Evolutionary conservation across 2,329 filamentous ascomycete genomes (phyloP).

Genomic region (Periconia sp.): DNA sequence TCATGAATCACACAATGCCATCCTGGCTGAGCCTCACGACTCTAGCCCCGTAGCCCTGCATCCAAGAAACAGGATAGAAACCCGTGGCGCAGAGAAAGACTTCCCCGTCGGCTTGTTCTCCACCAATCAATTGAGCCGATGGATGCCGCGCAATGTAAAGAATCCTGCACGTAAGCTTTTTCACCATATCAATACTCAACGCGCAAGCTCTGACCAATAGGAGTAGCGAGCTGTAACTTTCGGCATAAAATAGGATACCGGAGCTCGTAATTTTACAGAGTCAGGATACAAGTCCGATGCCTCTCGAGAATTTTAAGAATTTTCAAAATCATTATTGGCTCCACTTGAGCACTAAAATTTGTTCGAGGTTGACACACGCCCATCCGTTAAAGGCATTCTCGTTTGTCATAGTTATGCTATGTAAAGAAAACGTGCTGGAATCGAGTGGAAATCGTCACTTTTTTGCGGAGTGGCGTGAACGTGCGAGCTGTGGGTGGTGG

Average conservation of each 20-base stretch:
- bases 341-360: conserved; percentile 11
- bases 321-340: conserved; percentile 8
- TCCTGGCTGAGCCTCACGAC: background rate
- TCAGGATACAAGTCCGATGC: background rate
- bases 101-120: background rate
- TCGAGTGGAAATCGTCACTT: conserved; percentile 1
- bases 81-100: background rate
- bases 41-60: background rate
- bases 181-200: background rate
- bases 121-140: conserved; percentile 8
- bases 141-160: conserved; percentile 2
- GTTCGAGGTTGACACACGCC: conserved; percentile 8
- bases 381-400: conserved; percentile 8
- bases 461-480: background rate
- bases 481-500: background rate
- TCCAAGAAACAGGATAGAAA: background rate
- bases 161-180: conserved; percentile 6
- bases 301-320: background rate
- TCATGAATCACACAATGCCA: conserved; percentile 2
- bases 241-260: conserved; percentile 6
- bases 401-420: conserved; percentile 7
- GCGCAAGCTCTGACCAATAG: conserved; percentile 2
- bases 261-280: background rate
- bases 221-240: background rate
- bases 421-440: background rate